Percentiles rank a stretch among this genome's conserved stretches.
These are phyloP conservation scores for Allium fistulosum DNA, from an alignment of 106 monocot genomes.

Conservation along the genomic window DNA sequence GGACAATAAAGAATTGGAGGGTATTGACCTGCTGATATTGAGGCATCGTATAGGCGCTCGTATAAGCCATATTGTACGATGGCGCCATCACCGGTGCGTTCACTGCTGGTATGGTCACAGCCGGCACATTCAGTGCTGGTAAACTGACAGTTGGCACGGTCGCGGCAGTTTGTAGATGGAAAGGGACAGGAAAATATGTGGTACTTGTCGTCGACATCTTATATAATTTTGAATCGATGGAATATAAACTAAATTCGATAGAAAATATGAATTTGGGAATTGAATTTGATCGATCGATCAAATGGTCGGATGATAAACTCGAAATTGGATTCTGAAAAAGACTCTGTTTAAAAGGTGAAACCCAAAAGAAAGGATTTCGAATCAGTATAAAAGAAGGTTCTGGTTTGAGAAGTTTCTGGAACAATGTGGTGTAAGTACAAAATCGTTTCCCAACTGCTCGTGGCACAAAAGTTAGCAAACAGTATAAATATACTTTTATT, in stretches of 20 bases:
- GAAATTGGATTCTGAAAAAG: background rate
- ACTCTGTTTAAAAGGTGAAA: background rate
- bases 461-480: too few species aligned
- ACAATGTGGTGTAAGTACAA: too few species aligned
- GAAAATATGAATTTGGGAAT: background rate
- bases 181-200: constrained; percentile 53
- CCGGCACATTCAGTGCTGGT: background rate
- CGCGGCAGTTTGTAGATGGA: constrained; percentile 48
- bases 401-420: too few species aligned
- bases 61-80: constrained; percentile 4
- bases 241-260: too few species aligned
- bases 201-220: constrained; percentile 9
- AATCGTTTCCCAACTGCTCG: too few species aligned
- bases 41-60: constrained; percentile 34
- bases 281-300: background rate
- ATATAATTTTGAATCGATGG: too few species aligned
- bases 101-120: constrained; percentile 5
- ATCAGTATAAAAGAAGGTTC: background rate
- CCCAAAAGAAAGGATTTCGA: background rate
- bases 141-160: constrained; percentile 1
- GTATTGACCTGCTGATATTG: constrained; percentile 52
- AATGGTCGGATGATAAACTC: background rate
- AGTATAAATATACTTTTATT: too few species aligned
- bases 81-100: constrained; percentile 6
- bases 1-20: too few species aligned